Conservation (phyloP, 108 stramenopile genomes). For the Cafeteria roenbergensis region DNA sequence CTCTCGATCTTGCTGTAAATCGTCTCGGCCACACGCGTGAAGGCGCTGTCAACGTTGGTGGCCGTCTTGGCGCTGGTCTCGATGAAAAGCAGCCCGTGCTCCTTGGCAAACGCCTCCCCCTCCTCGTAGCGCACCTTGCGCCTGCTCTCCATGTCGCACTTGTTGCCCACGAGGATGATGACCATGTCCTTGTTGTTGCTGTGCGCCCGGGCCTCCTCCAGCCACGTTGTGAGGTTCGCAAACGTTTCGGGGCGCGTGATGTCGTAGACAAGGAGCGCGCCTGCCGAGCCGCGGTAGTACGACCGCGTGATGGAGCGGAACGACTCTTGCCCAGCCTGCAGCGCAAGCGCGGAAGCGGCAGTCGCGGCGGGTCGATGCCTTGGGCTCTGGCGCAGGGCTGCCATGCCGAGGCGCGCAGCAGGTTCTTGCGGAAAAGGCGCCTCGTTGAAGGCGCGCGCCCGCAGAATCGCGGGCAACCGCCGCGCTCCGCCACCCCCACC, state of each 20-base stretch:
- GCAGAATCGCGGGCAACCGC: neutral
- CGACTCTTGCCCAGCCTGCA: slow-evolving; percentile 56
- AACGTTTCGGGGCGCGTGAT: slow-evolving; percentile 97
- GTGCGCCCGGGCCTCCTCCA: slow-evolving; percentile 95
- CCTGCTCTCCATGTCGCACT: slow-evolving; percentile 66
- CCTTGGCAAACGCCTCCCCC: slow-evolving; percentile 71
- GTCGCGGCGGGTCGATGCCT: neutral
- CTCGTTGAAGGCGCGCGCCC: no score
- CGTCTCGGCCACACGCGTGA: slow-evolving; percentile 86
- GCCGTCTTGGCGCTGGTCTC: slow-evolving; percentile 96
- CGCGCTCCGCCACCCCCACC: no score
- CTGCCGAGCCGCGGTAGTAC: slow-evolving; percentile 97
- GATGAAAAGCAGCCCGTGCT: slow-evolving; percentile 88
- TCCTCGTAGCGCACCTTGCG: slow-evolving; percentile 33
- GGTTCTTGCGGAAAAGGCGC: neutral
- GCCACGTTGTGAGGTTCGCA: slow-evolving; percentile 86
- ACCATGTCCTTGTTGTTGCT: slow-evolving; percentile 84
- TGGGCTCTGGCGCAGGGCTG: neutral
- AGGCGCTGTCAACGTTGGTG: slow-evolving; percentile 91
- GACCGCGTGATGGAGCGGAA: slow-evolving; percentile 97
- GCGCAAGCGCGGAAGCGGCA: neutral
- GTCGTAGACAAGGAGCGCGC: slow-evolving; percentile 94
- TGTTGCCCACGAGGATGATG: slow-evolving; percentile 95
- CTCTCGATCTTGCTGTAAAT: slow-evolving; percentile 87
- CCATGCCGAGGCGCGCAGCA: neutral